Base-by-base conservation (phyloP, 257 asterid genomes). In the Henckelia pumila region DNA sequence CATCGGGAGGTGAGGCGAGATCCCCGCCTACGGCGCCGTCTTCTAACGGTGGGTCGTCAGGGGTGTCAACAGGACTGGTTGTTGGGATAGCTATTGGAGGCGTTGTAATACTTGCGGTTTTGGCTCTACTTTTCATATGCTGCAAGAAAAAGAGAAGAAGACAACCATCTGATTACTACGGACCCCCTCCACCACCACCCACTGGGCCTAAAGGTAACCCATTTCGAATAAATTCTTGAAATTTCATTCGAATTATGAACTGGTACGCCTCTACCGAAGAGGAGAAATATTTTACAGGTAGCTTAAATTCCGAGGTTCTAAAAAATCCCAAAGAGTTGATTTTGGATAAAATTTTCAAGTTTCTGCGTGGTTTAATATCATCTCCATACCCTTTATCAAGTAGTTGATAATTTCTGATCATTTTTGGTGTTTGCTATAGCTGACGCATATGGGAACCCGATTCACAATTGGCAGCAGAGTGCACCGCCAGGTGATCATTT, bases 111-210 rank as follows among this genome's bases (percentile, higher is more conserved):
- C 75, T 90, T n/a, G 83, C 73, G 35, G 50, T 85, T 60, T 13
- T 90, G 68, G 81, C 86, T 60, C 26, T 86, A 58, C 25, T 87
- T 60, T 82, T 72, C 63, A 53, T 88, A 4, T 81, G 75, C 71
- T 90, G 90, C 69, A 85, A 71, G 80, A 90, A 79, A 81, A 89
- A 82, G 76, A 90, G 69, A 79, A 84, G 89, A 77, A 83, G 97
- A 76, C 63, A 66, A 1, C 71, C 75, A 8, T 70, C 84, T 19
- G 79, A 77, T 49, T 79, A 81, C 75, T 70, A 81, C 73, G 69
- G 61, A 21, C 86, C 89, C 35, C 95, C 88, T 0, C 94, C 86
- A 0, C 71, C 81, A n/a, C 84, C 91, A 11, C 85, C 77, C 35
- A 49, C 21, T 5, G 88, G 80, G 13, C 79, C 72, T 71, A 90